Conservation (phyloP, 2,329 filamentous ascomycete genomes). For the Ambrosiella xylebori region DNA sequence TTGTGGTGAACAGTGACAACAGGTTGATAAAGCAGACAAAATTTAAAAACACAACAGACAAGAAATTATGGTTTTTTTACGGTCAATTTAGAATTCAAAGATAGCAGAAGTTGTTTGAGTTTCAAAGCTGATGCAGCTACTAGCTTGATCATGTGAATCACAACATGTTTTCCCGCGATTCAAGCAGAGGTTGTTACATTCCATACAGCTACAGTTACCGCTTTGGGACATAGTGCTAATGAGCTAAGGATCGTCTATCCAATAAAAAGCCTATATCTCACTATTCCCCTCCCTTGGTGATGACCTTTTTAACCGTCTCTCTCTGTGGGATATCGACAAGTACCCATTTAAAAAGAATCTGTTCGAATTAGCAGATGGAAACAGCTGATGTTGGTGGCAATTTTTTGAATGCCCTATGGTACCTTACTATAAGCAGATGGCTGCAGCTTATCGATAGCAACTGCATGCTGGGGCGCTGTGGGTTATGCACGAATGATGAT, state of each 20-base stretch:
- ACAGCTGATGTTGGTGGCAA: neutral
- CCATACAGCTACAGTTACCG: neutral
- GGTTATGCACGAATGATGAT: neutral
- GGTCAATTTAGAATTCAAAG: too few relatives aligned
- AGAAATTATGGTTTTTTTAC: too few relatives aligned
- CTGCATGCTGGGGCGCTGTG: neutral
- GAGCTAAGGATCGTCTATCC: neutral
- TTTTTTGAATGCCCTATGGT: neutral
- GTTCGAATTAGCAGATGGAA: neutral
- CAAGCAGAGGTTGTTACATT: neutral
- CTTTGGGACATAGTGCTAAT: neutral
- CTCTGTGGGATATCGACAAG: too few relatives aligned
- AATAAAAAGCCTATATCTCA: neutral
- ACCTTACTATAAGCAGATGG: neutral
- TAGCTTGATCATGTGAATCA: neutral
- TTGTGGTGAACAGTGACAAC: too few relatives aligned
- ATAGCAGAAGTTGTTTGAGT: too few relatives aligned
- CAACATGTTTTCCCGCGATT: neutral
- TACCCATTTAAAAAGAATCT: too few relatives aligned
- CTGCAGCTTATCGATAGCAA: neutral
- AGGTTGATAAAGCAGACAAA: too few relatives aligned
- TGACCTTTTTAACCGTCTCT: too few relatives aligned
- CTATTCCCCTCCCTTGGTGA: too few relatives aligned
- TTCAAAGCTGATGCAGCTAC: neutral
- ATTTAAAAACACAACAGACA: too few relatives aligned